Evolutionary conservation across 768 basidiomycete species (phyloP), one percentile per base, ranked within the genome.

Genomic region (Leucocoprinus sp.): DNA sequence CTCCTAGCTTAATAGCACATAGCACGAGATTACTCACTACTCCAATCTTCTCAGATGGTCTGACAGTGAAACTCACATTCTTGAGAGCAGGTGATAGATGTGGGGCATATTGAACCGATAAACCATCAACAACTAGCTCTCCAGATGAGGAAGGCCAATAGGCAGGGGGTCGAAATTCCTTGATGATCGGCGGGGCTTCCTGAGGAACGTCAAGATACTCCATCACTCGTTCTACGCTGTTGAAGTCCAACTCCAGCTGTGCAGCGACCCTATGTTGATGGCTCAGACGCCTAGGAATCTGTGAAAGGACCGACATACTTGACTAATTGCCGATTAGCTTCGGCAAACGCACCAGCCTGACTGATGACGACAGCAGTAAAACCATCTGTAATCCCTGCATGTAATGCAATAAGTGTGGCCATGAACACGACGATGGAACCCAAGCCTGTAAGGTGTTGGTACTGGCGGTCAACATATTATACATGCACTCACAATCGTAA

Each of bases 161-260:
- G 1, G 82, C 82, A 1, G 83, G 83, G n/a, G 83, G 80, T 38
- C 77, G 69, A 41, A 55, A 67, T 28, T 69, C 66, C 21, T 75
- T 65, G 42, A 80, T 69, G 35, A 78, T 62, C 0, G 80, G 73
- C 33, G 80, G 78, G 0, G 82, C 80, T 60, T 87, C 84, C 57
- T 83, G 80, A 1, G 75, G 72, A 6, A 83, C 70, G 27, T 75
- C 72, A 15, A 84, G 65, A 55, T 85, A 85, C 58, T 84, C 83
- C 12, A 76, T 71, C 18, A 85, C 78, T 47, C 84, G 76, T 54
- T 87, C 84, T 1, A 85, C 76, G 29, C 80, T 78, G 54, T 83
- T 84, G 60, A 84, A 84, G 53, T 84, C 81, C 9, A 84, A 70
- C 56, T 84, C 84, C 1, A 84, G 59, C 52, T 83, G 81, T 2